Evolutionary conservation across 768 basidiomycete species (phyloP).

Genomic region (Punctularia strigosozonata): DNA sequence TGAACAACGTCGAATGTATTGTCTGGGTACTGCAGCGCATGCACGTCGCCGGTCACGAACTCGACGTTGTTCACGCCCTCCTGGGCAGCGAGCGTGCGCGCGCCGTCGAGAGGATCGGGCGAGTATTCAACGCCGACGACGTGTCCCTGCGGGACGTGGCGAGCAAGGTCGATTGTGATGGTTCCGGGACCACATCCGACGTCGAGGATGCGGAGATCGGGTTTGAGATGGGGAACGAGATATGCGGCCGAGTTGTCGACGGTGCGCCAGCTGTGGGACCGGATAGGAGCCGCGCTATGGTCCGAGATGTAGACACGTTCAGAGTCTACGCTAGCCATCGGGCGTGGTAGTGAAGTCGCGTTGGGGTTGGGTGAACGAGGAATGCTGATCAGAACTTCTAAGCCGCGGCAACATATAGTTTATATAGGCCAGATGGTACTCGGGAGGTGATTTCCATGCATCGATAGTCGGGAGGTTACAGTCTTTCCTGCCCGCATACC

Average conservation of each 20-base stretch:
- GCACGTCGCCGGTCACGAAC: slow-evolving; percentile 27
- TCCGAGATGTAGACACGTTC: too few relatives aligned
- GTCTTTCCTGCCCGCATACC: too few relatives aligned
- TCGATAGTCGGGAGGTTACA: too few relatives aligned
- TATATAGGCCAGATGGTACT: too few relatives aligned
- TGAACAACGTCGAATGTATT: slow-evolving; percentile 36
- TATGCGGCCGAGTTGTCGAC: slow-evolving; percentile 29
- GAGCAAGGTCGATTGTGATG: slow-evolving; percentile 33
- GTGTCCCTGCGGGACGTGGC: slow-evolving; percentile 24
- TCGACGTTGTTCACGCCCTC: slow-evolving; percentile 24
- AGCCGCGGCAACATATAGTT: too few relatives aligned
- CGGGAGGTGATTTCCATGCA: too few relatives aligned
- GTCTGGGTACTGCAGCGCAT: slow-evolving; percentile 25
- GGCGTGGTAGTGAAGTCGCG: too few relatives aligned
- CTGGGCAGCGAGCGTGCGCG: slow-evolving; percentile 16
- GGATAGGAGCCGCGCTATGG: too few relatives aligned
- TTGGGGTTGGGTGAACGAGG: too few relatives aligned
- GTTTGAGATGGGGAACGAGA: slow-evolving; percentile 24
- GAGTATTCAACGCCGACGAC: slow-evolving; percentile 32
- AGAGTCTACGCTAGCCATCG: too few relatives aligned
- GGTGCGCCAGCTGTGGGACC: slow-evolving; percentile 19
- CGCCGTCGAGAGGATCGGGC: slow-evolving; percentile 22
- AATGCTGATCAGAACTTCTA: too few relatives aligned
- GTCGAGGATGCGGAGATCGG: slow-evolving; percentile 32
- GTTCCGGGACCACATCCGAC: slow-evolving; percentile 42